A percentile compares a stretch with the other conserved stretches of the same genome.
These are phyloP conservation scores for Trichoderma gamsii DNA, from an alignment of 495 filamentous ascomycete species.

Conservation along the genomic window DNA sequence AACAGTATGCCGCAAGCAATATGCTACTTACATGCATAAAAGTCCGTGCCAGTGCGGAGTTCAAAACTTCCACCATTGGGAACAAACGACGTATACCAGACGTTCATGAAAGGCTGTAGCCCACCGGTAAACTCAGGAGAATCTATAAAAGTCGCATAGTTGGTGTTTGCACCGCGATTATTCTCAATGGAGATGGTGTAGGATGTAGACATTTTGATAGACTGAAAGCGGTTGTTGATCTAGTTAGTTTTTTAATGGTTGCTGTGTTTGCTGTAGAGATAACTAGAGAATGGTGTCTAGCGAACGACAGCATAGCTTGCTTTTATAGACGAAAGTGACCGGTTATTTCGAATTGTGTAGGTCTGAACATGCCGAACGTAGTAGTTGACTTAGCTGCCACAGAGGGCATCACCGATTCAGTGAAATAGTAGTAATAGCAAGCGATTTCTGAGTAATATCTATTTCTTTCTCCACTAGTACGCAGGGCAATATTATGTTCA, in stretches of 20 bases:
- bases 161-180: not conserved
- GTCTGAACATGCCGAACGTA: no score
- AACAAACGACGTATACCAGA: not conserved
- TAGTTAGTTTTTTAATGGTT: no score
- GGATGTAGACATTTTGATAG: not conserved
- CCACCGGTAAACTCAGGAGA: not conserved
- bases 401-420: no score
- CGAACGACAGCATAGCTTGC: not conserved
- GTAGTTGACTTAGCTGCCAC: no score
- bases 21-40: not conserved
- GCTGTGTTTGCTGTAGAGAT: no score
- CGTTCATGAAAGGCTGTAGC: not conserved
- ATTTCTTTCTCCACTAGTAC: no score
- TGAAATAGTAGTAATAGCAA: no score
- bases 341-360: no score
- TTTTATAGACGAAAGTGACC: not conserved
- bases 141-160: not conserved
- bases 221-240: not conserved
- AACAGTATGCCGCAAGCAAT: not conserved
- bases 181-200: constrained; percentile 6
- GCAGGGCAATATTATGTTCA: no score
- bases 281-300: no score
- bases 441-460: no score
- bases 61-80: not conserved
- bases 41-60: not conserved